Base-by-base conservation (phyloP, 192 early-diverging fungal species). In the Umbelopsis sp. region DNA sequence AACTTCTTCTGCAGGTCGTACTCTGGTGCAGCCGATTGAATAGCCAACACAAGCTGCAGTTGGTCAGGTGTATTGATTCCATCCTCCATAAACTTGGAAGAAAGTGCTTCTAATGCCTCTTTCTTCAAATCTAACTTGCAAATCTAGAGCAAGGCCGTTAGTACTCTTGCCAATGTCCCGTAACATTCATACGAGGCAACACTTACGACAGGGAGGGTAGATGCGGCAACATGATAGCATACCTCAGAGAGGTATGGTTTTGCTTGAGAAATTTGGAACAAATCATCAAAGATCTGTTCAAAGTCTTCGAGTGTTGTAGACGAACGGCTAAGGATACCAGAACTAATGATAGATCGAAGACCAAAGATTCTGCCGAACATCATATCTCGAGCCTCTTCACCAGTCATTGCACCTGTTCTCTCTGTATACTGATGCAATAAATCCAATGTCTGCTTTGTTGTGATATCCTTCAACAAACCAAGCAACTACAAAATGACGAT, bases 361-460 rank as follows among this genome's bases (percentile, higher is more conserved):
- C 96, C 94, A 85, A 99, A 97, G 68, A 98, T 84, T 54, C 95
- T 89, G 49, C 94, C 96, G 78, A 98, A 96, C 69, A 90, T 82
- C 78, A 92, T 90, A 74, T 98, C 95, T 45, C 91, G 85, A 74
- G 91, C 90, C 80, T 99, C 98, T 89, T 95, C 88, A 47, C 90
- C 90, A 73, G 85, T 92, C 88, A 93, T 92, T 43, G 81, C 81
- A 69, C 76, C 84, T 21, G 81, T 84, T 45, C 80, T 79, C 72
- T 89, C 87, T 20, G 91, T 93, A 68, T 86, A 83, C 45, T 86
- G 83, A 73, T 85, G 83, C 68, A 97, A 70, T 47, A 94, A 74
- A 62, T 91, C 90, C 43, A 96, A 80, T 10, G 93, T 88, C 47
- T 88, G 71, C 70, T 86, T 85, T 52, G 81, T 82, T 21, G 85